Base-by-base conservation (phyloP, 805 yeast genomes). In the Ascoidea asiatica region DNA sequence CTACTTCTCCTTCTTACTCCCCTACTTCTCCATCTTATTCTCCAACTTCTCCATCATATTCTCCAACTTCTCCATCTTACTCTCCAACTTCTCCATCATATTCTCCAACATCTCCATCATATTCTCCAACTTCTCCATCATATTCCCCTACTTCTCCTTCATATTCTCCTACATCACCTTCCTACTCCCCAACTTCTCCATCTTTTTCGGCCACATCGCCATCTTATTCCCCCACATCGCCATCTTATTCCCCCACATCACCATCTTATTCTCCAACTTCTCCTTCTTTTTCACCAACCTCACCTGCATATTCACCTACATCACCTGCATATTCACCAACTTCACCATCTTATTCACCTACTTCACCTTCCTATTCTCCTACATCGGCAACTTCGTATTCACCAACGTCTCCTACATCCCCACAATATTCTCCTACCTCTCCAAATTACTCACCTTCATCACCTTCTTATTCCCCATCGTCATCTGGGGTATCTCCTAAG, bases 351-450 rank as follows among this genome's bases (percentile, higher is more conserved):
- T 81, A 81, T 56, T 67, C 77, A 0, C 90, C 92, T 49, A 85
- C 95, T 0, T 80, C 90, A 0, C 97, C 96, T 48, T 53, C 65
- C 1, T 86, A 86, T 61, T 71, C 81, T 1, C 95, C 95, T 41
- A 83, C 92, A 1, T 77, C 85, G 5, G 90, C 92, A 52, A 49
- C 75, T 56, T 52, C 63, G 5, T 75, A 75, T 52, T 60, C 69
- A 1, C 80, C 80, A 41, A 66, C 70, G 0, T 67, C 77, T 0
- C 87, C 87, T 46, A 77, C 86, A 0, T 75, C 81, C 1, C 87
- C 88, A 57, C 53, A 65, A 3, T 80, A 80, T 55, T 64, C 73
- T 0, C 87, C 86, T 49, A 79, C 84, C 0, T 73, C 79, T 0
- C 84, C 84, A 52, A 52, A 65, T 4, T 78, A 77, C 54, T 66